A percentile compares a stretch with the other conserved stretches of the same genome.
phyloP scores from a whole-genome alignment of 169 alveolate species.

The Cryptosporidium parvum region DNA sequence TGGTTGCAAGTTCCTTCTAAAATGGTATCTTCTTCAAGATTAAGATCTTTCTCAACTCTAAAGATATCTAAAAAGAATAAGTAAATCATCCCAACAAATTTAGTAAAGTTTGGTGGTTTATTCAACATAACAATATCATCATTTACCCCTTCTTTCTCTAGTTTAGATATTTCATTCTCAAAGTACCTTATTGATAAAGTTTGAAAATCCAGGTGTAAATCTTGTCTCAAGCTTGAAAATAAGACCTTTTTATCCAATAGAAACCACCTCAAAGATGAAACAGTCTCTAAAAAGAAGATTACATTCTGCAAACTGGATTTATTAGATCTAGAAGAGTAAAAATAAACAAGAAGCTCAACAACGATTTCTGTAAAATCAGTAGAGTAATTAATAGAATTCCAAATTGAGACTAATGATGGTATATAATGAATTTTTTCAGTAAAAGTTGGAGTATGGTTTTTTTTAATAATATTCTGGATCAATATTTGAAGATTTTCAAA shows the following conservation, averaged over 20 bases:
- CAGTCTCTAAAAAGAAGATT: slow-evolving; percentile 7
- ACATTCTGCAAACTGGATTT: neutral
- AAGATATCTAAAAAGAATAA: neutral
- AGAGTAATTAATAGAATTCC: slow-evolving; percentile 19
- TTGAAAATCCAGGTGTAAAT: neutral
- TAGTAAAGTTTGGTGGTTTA: neutral
- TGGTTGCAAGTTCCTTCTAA: neutral
- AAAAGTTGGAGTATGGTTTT: neutral
- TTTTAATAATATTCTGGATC: neutral
- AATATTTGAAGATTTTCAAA: neutral
- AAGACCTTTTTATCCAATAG: neutral
- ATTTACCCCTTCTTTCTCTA: neutral
- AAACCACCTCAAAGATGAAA: neutral
- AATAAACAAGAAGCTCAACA: slow-evolving; percentile 11
- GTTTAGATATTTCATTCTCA: neutral
- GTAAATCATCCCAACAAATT: neutral
- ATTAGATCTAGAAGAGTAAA: neutral
- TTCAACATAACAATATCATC: neutral
- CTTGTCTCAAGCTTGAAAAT: neutral
- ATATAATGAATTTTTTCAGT: slow-evolving; percentile 13
- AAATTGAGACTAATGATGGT: slow-evolving; percentile 46
- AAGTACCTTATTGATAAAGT: neutral
- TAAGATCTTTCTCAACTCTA: neutral
- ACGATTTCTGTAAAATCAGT: neutral
- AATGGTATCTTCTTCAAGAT: neutral